These are phyloP conservation scores for Triticum monococcum DNA, from an alignment of 176 grass and related monocot genomes.

Conservation along the genomic window DNA sequence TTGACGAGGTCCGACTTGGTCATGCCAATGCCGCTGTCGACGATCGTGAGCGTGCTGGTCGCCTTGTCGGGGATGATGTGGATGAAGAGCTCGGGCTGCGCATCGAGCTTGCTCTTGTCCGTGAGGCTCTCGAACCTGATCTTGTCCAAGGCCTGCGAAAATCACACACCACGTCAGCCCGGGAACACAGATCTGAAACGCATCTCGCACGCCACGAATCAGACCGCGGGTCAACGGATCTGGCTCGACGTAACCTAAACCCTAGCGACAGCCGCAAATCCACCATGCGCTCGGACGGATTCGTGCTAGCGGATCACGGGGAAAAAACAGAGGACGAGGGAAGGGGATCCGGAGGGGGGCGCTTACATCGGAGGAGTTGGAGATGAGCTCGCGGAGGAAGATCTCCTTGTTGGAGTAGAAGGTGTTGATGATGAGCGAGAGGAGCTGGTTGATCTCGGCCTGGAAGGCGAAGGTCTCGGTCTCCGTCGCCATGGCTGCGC, in stretches of 20 bases:
- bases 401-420: constrained; percentile 99
- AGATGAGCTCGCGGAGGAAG: constrained; percentile 91
- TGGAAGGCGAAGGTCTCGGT: constrained; percentile 97
- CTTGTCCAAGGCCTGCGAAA: constrained; percentile 73
- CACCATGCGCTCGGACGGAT: background rate
- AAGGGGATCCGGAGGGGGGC: no score
- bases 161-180: background rate
- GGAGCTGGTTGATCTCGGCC: constrained; percentile 95
- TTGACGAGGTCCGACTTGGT: constrained; percentile 90
- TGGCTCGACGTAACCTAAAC: background rate
- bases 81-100: constrained; percentile 82
- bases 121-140: constrained; percentile 91
- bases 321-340: background rate
- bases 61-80: constrained; percentile 88
- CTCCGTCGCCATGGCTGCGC: constrained; percentile 62
- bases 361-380: constrained; percentile 90
- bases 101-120: constrained; percentile 96
- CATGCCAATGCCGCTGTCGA: constrained; percentile 84
- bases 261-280: no score
- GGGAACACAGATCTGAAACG: background rate
- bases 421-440: constrained; percentile 95
- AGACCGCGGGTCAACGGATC: background rate
- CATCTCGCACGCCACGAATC: background rate
- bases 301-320: background rate
- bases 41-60: constrained; percentile 60